Conservation (phyloP, 139 green algal species). For the Chlamydomonas sphaeroides region DNA sequence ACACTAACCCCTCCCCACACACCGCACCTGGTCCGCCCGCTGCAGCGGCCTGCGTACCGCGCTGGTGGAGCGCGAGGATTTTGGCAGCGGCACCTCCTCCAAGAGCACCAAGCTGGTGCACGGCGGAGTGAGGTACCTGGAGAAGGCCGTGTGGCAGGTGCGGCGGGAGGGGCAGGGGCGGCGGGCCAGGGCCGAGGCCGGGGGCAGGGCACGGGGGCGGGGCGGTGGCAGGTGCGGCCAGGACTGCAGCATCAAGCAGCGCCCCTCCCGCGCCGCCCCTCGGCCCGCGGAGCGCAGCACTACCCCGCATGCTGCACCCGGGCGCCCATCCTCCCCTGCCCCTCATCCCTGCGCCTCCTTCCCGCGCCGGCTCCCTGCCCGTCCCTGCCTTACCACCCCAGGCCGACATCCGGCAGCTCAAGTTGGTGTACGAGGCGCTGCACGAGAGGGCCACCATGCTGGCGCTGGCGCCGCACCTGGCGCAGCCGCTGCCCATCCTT, state of each 20-base stretch:
- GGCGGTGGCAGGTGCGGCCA: no score
- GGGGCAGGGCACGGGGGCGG: no score
- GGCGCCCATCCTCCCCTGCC: not conserved
- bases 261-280: no score
- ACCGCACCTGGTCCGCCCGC: not conserved
- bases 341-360: no score
- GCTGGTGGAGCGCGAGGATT: constrained; percentile 96
- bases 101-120: constrained; percentile 97
- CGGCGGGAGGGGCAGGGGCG: not conserved
- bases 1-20: not conserved
- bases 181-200: no score
- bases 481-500: constrained; percentile 85
- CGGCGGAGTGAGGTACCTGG: constrained; percentile 96
- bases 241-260: no score
- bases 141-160: constrained; percentile 32
- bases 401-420: constrained; percentile 63
- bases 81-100: constrained; percentile 90
- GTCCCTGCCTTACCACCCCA: no score
- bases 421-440: constrained; percentile 86
- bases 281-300: no score
- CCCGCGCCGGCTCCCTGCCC: no score
- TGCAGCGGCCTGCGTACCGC: constrained; percentile 78
- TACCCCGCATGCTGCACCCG: not conserved
- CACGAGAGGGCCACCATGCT: constrained; percentile 88
- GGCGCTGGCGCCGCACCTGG: constrained; percentile 87